Percentiles rank a stretch among this genome's conserved stretches.
phyloP scores from a whole-genome alignment of 2,329 filamentous ascomycete species.

The Hypomyces rosellus region DNA sequence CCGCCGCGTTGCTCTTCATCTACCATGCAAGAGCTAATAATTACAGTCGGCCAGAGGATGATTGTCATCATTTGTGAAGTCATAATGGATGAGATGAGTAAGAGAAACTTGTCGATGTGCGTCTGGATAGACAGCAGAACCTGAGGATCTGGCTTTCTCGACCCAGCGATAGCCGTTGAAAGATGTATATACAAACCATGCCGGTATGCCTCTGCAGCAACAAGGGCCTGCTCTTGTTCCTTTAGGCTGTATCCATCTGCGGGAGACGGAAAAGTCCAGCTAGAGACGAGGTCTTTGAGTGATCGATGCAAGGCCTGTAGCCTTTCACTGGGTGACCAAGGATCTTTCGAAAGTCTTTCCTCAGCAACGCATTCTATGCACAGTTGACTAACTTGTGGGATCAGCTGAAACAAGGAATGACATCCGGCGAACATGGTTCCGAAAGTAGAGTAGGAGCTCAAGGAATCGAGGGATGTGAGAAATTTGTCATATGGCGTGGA shows the following conservation, averaged over 20 bases:
- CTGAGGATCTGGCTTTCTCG: not conserved
- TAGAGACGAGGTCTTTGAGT: not conserved
- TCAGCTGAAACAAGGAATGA: not conserved
- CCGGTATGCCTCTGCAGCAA: not conserved
- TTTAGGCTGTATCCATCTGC: not conserved
- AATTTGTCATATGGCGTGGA: not conserved
- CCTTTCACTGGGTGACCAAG: not conserved
- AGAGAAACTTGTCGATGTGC: not conserved
- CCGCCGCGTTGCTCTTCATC: not conserved
- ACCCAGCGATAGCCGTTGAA: not conserved
- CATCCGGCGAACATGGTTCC: not conserved
- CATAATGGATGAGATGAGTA: not conserved
- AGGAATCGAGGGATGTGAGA: not conserved
- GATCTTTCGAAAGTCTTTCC: not conserved
- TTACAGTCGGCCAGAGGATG: not conserved
- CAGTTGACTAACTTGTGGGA: not conserved
- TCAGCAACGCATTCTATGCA: not conserved
- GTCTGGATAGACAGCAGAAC: not conserved
- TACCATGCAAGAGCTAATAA: not conserved
- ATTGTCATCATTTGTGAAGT: not conserved
- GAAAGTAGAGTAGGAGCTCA: conserved; percentile 1
- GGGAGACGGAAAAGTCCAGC: not conserved
- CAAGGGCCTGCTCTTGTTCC: no score
- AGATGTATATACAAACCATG: conserved; percentile 1
- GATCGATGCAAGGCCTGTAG: not conserved